A percentile compares a stretch with the other conserved stretches of the same genome.
phyloP scores from a whole-genome alignment of 768 basidiomycete genomes.

The Dioszegia hungarica region DNA sequence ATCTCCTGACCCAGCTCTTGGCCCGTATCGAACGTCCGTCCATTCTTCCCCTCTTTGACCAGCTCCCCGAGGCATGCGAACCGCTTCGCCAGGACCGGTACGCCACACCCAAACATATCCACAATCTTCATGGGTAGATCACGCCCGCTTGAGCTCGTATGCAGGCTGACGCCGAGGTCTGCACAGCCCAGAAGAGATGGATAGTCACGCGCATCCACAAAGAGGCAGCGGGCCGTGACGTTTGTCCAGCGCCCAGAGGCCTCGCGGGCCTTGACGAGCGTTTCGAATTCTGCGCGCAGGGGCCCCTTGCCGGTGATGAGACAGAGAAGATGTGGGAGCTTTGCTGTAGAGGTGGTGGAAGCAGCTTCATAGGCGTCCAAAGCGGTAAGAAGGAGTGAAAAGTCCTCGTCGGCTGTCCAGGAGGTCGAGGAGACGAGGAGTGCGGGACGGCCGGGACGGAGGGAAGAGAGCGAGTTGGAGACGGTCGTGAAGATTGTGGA shows the following conservation, averaged over 20 bases:
- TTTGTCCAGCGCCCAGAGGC: constrained; percentile 56
- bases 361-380: constrained; percentile 67
- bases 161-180: constrained; percentile 84
- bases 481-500: constrained; percentile 58
- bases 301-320: constrained; percentile 90
- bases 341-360: constrained; percentile 32
- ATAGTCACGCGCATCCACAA: constrained; percentile 88
- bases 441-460: constrained; percentile 71
- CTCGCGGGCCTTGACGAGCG: constrained; percentile 60
- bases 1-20: constrained; percentile 67
- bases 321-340: constrained; percentile 70
- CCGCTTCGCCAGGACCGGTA: constrained; percentile 85
- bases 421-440: constrained; percentile 86
- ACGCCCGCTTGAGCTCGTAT: constrained; percentile 79
- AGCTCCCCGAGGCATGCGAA: constrained; percentile 83
- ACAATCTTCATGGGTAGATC: constrained; percentile 99
- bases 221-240: constrained; percentile 54
- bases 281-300: constrained; percentile 68
- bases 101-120: constrained; percentile 96
- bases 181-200: constrained; percentile 81
- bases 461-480: constrained; percentile 52
- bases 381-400: constrained; percentile 72
- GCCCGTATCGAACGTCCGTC: constrained; percentile 67
- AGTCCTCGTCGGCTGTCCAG: constrained; percentile 98
- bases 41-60: constrained; percentile 77